A percentile compares a stretch with the other conserved stretches of the same genome.
Evolutionary conservation across 1,139 yeast genomes (phyloP).

Genomic region (Pichia sp.): DNA sequence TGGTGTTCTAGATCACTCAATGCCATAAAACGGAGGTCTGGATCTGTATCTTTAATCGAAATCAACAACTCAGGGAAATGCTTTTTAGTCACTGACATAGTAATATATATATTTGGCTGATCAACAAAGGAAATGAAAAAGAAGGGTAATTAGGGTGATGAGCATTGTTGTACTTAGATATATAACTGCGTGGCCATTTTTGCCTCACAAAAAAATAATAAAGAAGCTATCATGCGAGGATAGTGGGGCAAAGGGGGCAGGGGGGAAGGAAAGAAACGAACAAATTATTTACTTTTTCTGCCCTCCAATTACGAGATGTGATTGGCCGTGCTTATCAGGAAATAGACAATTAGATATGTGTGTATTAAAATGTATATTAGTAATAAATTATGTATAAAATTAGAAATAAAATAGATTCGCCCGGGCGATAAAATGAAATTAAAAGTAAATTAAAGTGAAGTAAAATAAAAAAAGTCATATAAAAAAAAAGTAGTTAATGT

Average conservation of each 20-base stretch:
- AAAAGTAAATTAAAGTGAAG: not conserved
- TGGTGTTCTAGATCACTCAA: constrained; percentile 62
- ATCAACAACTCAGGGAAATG: constrained; percentile 36
- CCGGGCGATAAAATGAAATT: not conserved
- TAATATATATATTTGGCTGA: not conserved
- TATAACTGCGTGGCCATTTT: no score
- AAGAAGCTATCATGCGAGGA: no score
- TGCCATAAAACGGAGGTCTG: constrained; percentile 85
- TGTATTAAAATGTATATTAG: not conserved
- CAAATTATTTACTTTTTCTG: no score
- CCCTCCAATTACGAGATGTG: no score
- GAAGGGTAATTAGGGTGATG: no score
- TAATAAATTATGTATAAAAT: not conserved
- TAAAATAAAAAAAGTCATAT: not conserved
- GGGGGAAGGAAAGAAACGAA: no score
- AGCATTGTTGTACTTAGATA: no score
- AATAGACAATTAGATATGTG: no score
- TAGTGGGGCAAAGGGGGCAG: no score
- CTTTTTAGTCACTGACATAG: constrained; percentile 9
- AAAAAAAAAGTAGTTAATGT: not conserved
- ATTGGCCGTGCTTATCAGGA: no score
- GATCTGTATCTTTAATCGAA: constrained; percentile 61
- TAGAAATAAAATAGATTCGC: not conserved
- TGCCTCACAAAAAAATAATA: no score
- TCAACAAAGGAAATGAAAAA: not conserved